A percentile compares a stretch with the other conserved stretches of the same genome.
These are phyloP conservation scores for Oxytropis ochrocephala DNA, from an alignment of 306 rosid species.

Conservation along the genomic window DNA sequence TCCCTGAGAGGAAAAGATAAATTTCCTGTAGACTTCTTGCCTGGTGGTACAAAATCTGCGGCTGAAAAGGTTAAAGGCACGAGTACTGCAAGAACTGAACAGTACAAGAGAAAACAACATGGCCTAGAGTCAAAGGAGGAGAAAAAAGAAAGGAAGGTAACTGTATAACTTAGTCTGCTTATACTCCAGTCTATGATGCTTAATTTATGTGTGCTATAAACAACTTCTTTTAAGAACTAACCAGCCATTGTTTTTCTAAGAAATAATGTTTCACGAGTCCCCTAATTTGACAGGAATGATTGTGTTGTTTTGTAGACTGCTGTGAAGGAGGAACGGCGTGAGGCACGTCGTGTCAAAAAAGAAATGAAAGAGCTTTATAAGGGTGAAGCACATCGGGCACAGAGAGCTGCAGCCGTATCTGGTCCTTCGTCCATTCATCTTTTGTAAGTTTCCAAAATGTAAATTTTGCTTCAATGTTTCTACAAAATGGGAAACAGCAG, in stretches of 20 bases:
- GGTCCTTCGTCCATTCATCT: constrained; percentile 78
- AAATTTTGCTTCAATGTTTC: background rate
- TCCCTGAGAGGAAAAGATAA: constrained; percentile 71
- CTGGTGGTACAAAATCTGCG: constrained; percentile 39
- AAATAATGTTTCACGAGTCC: background rate
- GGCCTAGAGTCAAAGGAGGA: constrained; percentile 82
- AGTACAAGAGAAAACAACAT: constrained; percentile 55
- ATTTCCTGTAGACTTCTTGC: constrained; percentile 76
- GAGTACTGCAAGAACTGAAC: constrained; percentile 39
- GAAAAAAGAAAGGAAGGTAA: constrained; percentile 90
- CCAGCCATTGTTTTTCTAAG: background rate
- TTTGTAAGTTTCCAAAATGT: constrained; percentile 37
- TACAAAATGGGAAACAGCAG: background rate
- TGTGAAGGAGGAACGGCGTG: constrained; percentile 78
- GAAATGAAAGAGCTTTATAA: constrained; percentile 77
- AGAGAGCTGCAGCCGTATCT: constrained; percentile 69
- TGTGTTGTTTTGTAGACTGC: constrained; percentile 45
- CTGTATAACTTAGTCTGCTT: background rate
- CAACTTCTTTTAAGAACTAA: background rate
- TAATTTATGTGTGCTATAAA: background rate
- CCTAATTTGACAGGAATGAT: background rate
- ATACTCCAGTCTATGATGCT: background rate
- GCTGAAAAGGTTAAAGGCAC: constrained; percentile 41
- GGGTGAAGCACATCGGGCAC: constrained; percentile 74
- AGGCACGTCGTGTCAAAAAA: constrained; percentile 69